Base-by-base conservation (phyloP, 176 grass and related monocot genomes). In the Elymus sibiricus region DNA sequence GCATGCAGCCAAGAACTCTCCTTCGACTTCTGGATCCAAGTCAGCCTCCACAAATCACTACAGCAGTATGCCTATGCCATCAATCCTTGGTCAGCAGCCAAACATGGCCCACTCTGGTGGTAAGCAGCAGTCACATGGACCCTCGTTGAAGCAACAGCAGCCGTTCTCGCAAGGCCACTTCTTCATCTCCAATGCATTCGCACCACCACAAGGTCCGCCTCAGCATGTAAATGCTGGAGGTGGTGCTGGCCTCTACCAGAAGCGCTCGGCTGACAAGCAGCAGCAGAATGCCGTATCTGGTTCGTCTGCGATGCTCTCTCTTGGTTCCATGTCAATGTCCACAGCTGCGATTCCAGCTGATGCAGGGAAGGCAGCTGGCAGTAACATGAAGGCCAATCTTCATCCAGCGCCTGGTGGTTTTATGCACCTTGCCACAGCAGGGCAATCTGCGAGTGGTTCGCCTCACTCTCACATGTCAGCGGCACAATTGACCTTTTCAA, bases 71-170 rank as follows among this genome's bases (percentile, higher is more conserved):
- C 76, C 88, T 44, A 86, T 90, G 70, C 85, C 90, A 64, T 93
- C 97, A 2, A 96, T 99, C 71, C 92, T 96, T 56, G 94, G 94
- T 10, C 94, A 96, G 12, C 94, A 96, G 37, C 92, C 92, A 0
- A 92, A 87, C 51, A 72, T 89, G 5, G 56, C 75, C 34, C 92
- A 86, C 78, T 79, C 78, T 1, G 86, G 82, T 46, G 86, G 84
- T 60, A 99, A 96, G 39, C 92, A 91, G 31, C 96, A 95, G 70
- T 74, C 91, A 12, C 92, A 96, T 43, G 42, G 70, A 11, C 47
- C 80, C 0, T 79, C 87, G 24, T 9, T 83, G 68, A 91, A 94
- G 82, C 92, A 94, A 84, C 92, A 94, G 46, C 97, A 85, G 64
- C 62, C 53, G 1, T 91, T 87, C 61, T 11, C 51, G 4, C 11